These are phyloP conservation scores for Aspergillus persii DNA, from an alignment of 2,329 filamentous ascomycete genomes.

Conservation along the genomic window DNA sequence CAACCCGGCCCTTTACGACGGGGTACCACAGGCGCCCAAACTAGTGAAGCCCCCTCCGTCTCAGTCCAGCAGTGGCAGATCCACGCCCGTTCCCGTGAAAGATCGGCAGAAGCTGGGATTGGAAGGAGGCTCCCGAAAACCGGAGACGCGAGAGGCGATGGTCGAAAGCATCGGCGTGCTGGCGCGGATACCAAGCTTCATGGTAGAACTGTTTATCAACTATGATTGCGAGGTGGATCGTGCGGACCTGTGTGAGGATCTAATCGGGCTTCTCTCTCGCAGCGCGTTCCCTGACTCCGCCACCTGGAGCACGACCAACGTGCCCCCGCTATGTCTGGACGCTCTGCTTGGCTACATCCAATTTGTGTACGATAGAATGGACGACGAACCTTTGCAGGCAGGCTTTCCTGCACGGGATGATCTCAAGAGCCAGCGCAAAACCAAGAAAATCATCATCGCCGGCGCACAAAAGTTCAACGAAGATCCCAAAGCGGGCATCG, in stretches of 20 bases:
- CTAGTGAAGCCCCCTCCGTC: slow-evolving; percentile 77
- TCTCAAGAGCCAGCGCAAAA: slow-evolving; percentile 69
- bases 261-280: slow-evolving; percentile 85
- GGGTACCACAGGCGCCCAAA: slow-evolving; percentile 87
- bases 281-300: slow-evolving; percentile 97
- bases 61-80: slow-evolving; percentile 72
- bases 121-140: slow-evolving; percentile 86
- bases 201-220: slow-evolving; percentile 94
- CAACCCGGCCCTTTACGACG: slow-evolving; percentile 85
- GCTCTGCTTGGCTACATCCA: slow-evolving; percentile 88
- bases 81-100: slow-evolving; percentile 86
- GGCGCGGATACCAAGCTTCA: slow-evolving; percentile 88
- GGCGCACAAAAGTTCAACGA: slow-evolving; percentile 94
- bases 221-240: slow-evolving; percentile 95
- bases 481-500: slow-evolving; percentile 83
- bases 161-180: slow-evolving; percentile 92
- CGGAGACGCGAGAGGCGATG: slow-evolving; percentile 96
- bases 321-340: slow-evolving; percentile 90
- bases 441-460: slow-evolving; percentile 84
- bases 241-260: slow-evolving; percentile 89
- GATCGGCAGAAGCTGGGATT: slow-evolving; percentile 90
- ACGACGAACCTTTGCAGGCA: slow-evolving; percentile 64
- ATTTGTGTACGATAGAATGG: slow-evolving; percentile 81
- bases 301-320: slow-evolving; percentile 98
- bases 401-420: slow-evolving; percentile 64